Base-by-base conservation (phyloP, 2,329 filamentous ascomycete genomes). In the Sclerotinia sclerotiorum region DNA sequence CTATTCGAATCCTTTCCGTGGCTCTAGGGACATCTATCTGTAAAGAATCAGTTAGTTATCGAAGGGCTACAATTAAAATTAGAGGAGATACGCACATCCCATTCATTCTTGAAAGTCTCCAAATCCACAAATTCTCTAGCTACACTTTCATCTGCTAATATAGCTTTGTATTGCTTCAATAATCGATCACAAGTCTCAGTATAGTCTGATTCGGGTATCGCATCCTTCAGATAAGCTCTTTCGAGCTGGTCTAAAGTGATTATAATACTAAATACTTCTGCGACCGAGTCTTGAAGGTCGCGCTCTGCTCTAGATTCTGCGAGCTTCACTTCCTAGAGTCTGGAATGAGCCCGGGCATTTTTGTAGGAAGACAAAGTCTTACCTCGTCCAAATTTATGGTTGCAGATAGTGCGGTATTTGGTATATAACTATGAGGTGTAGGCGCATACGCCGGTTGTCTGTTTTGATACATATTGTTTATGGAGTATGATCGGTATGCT, bases 221-320 rank as follows among this genome's bases (percentile, higher is more conserved):
- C 94, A 83, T 99, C 95, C 77, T 97, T 96, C 51, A 99, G 87
- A 77, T 97, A 99, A 0, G 94, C 96, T 79, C 96, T 97, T 77
- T 99, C 95, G 1, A 99, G 86, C 72, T 96, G 93, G 78, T 99
- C 95, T 3, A 99, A 84, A 0, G 95, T 98, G 70, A 97, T 87
- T 49, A 99, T 94, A 73, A 99, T 98, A 81, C 94, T 97, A 81
- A 98, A 99, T 32, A 99, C 89, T 80, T 99, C 95, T 67, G 94
- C 95, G 19, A 99, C 87, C 1, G 95, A 98, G 77, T 98, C 95
- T 79, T 97, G 93, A 1, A 98, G 84, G 78, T 99, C 94, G 70
- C 94, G 90, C 81, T 98, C 94, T 52, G 92, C 90, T 73, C 91
- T 89, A 29, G 90, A 96, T 51, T 92, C 90, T 62, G 93, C 88